phyloP scores from a whole-genome alignment of 2,329 filamentous ascomycete genomes.

The Ophiognomonia clavigignenti-juglandacearum region DNA sequence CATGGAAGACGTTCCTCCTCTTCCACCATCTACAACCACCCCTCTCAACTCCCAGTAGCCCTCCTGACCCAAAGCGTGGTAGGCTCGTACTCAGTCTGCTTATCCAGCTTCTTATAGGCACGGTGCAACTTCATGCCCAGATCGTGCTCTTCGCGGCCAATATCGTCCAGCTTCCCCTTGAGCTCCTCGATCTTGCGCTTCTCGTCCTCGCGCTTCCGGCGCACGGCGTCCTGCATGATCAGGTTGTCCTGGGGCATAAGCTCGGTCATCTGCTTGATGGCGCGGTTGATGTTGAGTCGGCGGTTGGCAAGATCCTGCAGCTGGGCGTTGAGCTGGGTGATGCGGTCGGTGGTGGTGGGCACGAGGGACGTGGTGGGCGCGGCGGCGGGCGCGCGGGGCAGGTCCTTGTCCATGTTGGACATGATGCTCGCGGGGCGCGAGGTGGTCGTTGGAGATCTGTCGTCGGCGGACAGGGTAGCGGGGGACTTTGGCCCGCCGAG shows the following conservation, averaged over 20 bases:
- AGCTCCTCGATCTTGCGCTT: conserved; percentile 64
- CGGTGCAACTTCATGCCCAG: conserved; percentile 69
- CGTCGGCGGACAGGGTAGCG: no score
- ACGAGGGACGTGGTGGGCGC: conserved; percentile 39
- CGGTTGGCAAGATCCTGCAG: conserved; percentile 62
- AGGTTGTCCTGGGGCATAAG: conserved; percentile 69
- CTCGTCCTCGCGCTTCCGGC: conserved; percentile 49
- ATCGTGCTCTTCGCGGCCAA: conserved; percentile 73
- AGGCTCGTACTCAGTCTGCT: conserved; percentile 59
- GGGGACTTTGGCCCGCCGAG: no score
- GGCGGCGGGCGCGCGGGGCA: conserved; percentile 60
- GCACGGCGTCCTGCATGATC: conserved; percentile 60
- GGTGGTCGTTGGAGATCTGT: conserved; percentile 9
- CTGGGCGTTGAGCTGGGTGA: conserved; percentile 61
- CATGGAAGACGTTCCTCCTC: no score
- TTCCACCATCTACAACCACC: no score
- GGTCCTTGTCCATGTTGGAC: conserved; percentile 44
- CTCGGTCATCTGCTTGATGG: conserved; percentile 73
- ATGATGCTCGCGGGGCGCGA: conserved; percentile 28
- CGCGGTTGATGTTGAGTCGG: conserved; percentile 64
- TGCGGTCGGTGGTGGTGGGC: conserved; percentile 50
- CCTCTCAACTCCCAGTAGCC: conserved; percentile 48
- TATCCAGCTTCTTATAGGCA: conserved; percentile 70
- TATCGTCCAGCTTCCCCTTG: conserved; percentile 63
- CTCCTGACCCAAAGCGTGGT: conserved; percentile 74